These are phyloP conservation scores for Geranium incanum DNA, from an alignment of 441 rosid genomes.

Conservation along the genomic window DNA sequence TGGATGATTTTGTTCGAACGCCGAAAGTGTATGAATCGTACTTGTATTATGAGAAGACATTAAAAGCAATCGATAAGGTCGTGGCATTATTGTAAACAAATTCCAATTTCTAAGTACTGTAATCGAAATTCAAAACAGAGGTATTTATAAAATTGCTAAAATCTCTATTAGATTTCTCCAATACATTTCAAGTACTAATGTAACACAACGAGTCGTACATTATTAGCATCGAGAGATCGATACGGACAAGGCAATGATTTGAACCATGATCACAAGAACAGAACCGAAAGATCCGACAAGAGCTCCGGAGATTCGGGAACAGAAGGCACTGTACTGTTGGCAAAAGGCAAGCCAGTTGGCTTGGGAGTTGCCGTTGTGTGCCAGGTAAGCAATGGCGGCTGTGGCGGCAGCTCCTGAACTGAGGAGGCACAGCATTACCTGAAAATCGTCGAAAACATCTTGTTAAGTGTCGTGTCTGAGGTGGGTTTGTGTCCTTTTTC, in stretches of 20 bases:
- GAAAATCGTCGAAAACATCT: neutral
- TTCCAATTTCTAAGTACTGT: neutral
- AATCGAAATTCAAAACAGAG: neutral
- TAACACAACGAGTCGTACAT: too few relatives aligned
- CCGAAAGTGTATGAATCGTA: constrained; percentile 87
- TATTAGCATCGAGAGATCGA: neutral
- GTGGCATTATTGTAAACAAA: constrained; percentile 38
- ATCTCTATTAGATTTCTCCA: too few relatives aligned
- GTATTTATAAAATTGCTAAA: too few relatives aligned
- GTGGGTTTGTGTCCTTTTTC: too few relatives aligned
- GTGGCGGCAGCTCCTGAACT: neutral
- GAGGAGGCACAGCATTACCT: neutral
- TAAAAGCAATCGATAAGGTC: constrained; percentile 62
- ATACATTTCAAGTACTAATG: too few relatives aligned
- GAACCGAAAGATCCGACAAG: neutral
- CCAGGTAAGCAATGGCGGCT: neutral
- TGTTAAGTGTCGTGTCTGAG: neutral
- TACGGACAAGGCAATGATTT: neutral
- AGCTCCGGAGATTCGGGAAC: neutral
- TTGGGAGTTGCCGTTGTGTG: neutral
- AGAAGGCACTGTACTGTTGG: neutral
- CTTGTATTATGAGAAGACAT: constrained; percentile 74
- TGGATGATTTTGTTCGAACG: constrained; percentile 58
- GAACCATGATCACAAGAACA: neutral
- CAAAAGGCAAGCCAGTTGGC: neutral